These are phyloP conservation scores for Calonectria hongkongensis DNA, from an alignment of 2,329 filamentous ascomycete genomes.

Conservation along the genomic window DNA sequence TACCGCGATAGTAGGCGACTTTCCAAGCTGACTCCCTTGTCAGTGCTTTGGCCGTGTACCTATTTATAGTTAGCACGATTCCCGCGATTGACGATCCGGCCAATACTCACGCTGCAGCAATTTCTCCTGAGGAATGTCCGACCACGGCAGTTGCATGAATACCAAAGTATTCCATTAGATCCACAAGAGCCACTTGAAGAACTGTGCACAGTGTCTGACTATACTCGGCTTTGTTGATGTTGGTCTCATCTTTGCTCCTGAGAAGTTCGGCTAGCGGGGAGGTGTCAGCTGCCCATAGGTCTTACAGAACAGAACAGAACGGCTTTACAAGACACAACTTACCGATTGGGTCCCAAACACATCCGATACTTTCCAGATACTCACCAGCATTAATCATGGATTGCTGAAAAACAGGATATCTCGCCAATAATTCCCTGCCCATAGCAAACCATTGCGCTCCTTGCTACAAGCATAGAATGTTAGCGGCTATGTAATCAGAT, in stretches of 20 bases:
- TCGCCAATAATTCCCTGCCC: conserved; percentile 55
- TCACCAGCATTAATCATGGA: conserved; percentile 16
- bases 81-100: neutral
- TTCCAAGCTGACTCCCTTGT: conserved; percentile 58
- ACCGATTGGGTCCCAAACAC: conserved; percentile 51
- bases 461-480: conserved; percentile 42
- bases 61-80: conserved; percentile 33
- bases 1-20: conserved; percentile 61
- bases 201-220: conserved; percentile 73
- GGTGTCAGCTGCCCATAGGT: neutral
- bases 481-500: conserved; percentile 1
- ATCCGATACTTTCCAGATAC: conserved; percentile 53
- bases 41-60: conserved; percentile 42
- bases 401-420: conserved; percentile 31
- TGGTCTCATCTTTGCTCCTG: neutral
- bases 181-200: conserved; percentile 68
- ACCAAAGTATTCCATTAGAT: conserved; percentile 57
- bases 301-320: neutral
- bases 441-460: conserved; percentile 59
- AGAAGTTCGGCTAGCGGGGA: neutral
- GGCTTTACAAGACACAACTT: neutral
- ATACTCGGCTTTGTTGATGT: conserved; percentile 61
- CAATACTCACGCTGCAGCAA: conserved; percentile 61
- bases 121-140: conserved; percentile 64
- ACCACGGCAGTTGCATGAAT: conserved; percentile 57